Evolutionary conservation across 257 asterid genomes (phyloP).

Genomic region (Thymus quinquecostatus): DNA sequence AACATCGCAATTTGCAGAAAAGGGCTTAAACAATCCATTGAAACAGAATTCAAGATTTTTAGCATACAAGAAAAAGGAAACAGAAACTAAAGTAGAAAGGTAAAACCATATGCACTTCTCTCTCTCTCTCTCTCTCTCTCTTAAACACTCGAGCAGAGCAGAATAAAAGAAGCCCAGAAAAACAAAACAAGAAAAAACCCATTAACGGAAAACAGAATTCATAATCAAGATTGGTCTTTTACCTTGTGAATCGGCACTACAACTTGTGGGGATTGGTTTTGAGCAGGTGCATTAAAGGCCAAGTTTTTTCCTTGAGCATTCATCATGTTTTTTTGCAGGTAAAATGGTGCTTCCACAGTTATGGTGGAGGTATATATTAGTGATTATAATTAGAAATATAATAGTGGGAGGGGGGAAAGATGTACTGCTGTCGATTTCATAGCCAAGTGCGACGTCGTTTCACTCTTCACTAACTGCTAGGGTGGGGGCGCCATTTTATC

Average conservation of each 20-base stretch:
- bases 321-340: background rate
- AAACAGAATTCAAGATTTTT: background rate
- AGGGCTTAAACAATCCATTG: background rate
- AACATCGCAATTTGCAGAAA: background rate
- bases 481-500: too few relatives aligned
- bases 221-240: background rate
- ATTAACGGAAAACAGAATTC: background rate
- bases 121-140: too few relatives aligned
- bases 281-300: background rate
- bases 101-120: too few relatives aligned
- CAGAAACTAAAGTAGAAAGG: background rate
- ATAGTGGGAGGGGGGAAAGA: background rate
- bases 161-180: background rate
- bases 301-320: conserved; percentile 20
- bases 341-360: conserved; percentile 8
- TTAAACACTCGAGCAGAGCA: background rate
- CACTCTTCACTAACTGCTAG: conserved; percentile 35
- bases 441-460: conserved; percentile 30
- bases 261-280: conserved; percentile 19
- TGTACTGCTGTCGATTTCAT: conserved; percentile 11
- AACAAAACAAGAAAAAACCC: background rate
- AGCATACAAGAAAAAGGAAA: background rate
- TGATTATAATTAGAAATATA: too few relatives aligned
- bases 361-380: background rate
- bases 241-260: conserved; percentile 38